Percentiles rank a stretch among this genome's conserved stretches.
phyloP scores from a whole-genome alignment of 768 basidiomycete genomes.

The Agaricus subrufescens region DNA sequence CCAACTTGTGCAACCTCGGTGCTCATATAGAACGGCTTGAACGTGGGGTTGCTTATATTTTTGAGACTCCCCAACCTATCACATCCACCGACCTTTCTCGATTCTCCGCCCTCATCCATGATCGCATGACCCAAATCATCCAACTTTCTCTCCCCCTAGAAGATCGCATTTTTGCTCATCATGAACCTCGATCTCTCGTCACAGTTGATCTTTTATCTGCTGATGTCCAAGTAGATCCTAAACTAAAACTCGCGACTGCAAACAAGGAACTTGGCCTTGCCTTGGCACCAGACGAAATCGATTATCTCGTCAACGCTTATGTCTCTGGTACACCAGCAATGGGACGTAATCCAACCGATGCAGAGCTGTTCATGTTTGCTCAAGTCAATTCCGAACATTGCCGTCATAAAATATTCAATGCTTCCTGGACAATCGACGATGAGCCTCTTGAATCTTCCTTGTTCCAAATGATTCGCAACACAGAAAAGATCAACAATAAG shows the following conservation, averaged over 20 bases:
- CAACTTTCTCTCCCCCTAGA: constrained; percentile 55
- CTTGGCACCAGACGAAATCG: constrained; percentile 83
- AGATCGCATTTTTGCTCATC: constrained; percentile 53
- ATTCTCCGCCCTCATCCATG: constrained; percentile 75
- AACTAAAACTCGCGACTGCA: constrained; percentile 62
- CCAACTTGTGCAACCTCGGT: constrained; percentile 78
- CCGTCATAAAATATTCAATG: constrained; percentile 99
- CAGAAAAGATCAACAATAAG: constrained; percentile 67
- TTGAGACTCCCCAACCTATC: constrained; percentile 42
- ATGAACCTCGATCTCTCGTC: constrained; percentile 61
- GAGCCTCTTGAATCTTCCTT: constrained; percentile 61
- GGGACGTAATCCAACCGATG: constrained; percentile 88
- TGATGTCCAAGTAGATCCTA: constrained; percentile 35
- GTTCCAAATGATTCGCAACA: constrained; percentile 97
- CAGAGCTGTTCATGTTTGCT: constrained; percentile 99
- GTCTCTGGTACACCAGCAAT: constrained; percentile 63
- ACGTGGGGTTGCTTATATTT: constrained; percentile 69
- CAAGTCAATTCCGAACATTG: constrained; percentile 99
- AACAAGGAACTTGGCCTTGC: constrained; percentile 89
- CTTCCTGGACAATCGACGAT: constrained; percentile 88
- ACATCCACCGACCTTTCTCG: constrained; percentile 40
- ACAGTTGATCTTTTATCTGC: constrained; percentile 54
- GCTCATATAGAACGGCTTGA: constrained; percentile 76
- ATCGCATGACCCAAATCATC: constrained; percentile 94
- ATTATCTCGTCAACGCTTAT: constrained; percentile 89